phyloP scores from a whole-genome alignment of 805 yeast genomes.

The Suhomyces prunicola region DNA sequence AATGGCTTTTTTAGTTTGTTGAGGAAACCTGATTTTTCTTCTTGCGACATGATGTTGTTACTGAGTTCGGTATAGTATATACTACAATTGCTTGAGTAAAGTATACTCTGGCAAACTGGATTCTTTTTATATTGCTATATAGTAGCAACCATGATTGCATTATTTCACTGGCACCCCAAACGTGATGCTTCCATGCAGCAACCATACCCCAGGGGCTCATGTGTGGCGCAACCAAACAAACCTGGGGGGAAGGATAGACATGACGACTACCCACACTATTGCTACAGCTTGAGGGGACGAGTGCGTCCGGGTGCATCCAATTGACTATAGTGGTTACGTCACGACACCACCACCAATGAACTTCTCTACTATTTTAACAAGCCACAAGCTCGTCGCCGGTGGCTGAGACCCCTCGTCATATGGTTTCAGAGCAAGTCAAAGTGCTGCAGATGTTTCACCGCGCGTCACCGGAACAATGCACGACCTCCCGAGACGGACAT shows the following conservation, averaged over 20 bases:
- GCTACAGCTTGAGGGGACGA: not conserved
- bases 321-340: not conserved
- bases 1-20: constrained; percentile 23
- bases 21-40: constrained; percentile 18
- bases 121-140: not conserved
- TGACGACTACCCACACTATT: not conserved
- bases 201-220: not conserved
- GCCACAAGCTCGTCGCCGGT: not conserved
- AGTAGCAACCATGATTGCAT: constrained; percentile 3
- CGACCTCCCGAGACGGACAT: not conserved
- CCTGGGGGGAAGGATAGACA: not conserved
- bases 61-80: not conserved
- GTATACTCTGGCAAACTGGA: not conserved
- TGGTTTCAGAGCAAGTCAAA: not conserved
- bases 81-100: not conserved
- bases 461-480: not conserved
- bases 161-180: not conserved
- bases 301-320: not conserved
- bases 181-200: constrained; percentile 3
- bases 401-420: not conserved
- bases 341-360: not conserved
- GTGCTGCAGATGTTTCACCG: not conserved
- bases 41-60: constrained; percentile 4
- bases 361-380: not conserved
- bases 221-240: not conserved